Evolutionary conservation across 129 eudicot genomes (phyloP).

Genomic region (Scalesia atractyloides): DNA sequence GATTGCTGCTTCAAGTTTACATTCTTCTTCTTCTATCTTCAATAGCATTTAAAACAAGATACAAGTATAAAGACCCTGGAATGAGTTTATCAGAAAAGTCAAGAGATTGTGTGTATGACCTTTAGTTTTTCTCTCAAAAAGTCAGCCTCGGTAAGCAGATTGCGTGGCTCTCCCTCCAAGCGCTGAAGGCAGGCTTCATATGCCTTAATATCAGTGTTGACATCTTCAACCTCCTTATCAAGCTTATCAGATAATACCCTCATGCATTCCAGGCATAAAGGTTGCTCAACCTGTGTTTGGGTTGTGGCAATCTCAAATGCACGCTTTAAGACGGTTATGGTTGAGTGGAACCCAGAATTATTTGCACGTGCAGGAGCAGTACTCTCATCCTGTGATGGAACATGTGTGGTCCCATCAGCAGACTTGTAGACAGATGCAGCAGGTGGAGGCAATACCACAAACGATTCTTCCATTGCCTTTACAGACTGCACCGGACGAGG

Average conservation of each 20-base stretch:
- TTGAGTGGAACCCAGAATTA: conserved; percentile 83
- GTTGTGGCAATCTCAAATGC: conserved; percentile 93
- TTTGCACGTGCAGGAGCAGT: conserved; percentile 57
- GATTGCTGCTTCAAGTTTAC: conserved; percentile 97
- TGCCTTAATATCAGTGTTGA: conserved; percentile 82
- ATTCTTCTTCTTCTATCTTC: conserved; percentile 96
- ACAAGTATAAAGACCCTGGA: not conserved
- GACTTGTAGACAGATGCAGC: conserved; percentile 94
- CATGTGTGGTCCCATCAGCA: conserved; percentile 64
- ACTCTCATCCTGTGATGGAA: conserved; percentile 55
- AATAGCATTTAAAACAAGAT: conserved; percentile 17
- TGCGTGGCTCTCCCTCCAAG: conserved; percentile 82
- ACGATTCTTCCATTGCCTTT: conserved; percentile 91
- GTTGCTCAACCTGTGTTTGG: conserved; percentile 97
- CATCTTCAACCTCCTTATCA: conserved; percentile 98
- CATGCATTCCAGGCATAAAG: conserved; percentile 98
- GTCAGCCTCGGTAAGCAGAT: conserved; percentile 80
- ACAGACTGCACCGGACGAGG: conserved; percentile 74
- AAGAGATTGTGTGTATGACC: conserved; percentile 39
- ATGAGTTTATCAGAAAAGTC: conserved; percentile 13
- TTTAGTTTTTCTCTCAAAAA: conserved; percentile 89
- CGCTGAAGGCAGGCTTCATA: conserved; percentile 92
- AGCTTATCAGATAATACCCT: conserved; percentile 89
- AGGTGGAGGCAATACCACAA: conserved; percentile 96
- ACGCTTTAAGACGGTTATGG: conserved; percentile 83